Evolutionary conservation across 805 yeast species (phyloP).

Genomic region (Candida incommunis): DNA sequence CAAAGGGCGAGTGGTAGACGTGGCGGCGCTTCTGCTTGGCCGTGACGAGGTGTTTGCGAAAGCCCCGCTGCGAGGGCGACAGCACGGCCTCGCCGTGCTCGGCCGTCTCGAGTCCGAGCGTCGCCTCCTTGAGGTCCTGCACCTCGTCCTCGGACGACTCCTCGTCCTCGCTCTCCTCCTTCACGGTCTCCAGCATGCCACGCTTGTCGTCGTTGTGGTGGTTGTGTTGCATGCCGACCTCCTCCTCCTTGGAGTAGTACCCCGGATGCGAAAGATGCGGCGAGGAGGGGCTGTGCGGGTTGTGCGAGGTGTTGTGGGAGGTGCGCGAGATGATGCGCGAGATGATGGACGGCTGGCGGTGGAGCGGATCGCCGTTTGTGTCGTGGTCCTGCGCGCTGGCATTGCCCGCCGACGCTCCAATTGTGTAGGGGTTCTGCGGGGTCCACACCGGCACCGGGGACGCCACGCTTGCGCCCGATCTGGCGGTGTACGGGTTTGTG

Average conservation of each 20-base stretch:
- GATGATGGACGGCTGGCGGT: not conserved
- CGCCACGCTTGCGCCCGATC: no score
- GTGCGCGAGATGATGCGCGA: not conserved
- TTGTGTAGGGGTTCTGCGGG: not conserved
- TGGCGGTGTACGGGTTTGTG: not conserved
- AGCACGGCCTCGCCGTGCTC: slow-evolving; percentile 4
- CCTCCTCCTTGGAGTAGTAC: not conserved
- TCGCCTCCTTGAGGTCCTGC: slow-evolving; percentile 12
- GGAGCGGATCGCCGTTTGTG: no score
- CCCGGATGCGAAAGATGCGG: not conserved
- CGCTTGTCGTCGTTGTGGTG: slow-evolving; percentile 1
- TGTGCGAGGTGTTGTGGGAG: not conserved
- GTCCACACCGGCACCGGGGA: not conserved
- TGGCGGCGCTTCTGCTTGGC: slow-evolving; percentile 10
- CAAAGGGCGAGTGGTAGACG: slow-evolving; percentile 5
- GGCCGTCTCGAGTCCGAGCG: slow-evolving; percentile 5
- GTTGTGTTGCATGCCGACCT: not conserved
- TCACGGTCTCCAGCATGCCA: not conserved
- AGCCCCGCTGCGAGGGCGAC: slow-evolving; percentile 7
- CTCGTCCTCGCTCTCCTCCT: slow-evolving; percentile 12
- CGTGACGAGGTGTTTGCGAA: slow-evolving; percentile 11
- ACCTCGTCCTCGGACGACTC: slow-evolving; percentile 5
- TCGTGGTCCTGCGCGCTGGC: no score
- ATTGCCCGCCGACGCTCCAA: no score
- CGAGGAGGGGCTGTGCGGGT: not conserved